Evolutionary conservation across 176 grass and related monocot species (phyloP).

Genomic region (sorghum (Sorghum bicolor)): Sorghum_bicolor_NCBIv3 NC_012873.2:64185501-64186000

Average conservation of each 20-base stretch:
- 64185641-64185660: not conserved
- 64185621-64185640: not conserved
- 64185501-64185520: not conserved
- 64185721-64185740: not conserved
- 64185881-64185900: not conserved
- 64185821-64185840: not conserved
- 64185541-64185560: not conserved
- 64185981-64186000: not conserved
- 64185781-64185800: not conserved
- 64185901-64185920: not conserved
- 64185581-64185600: not conserved
- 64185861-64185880: not conserved
- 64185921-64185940: slow-evolving; percentile 10
- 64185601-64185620: not conserved
- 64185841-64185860: slow-evolving; percentile 27
- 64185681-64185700: slow-evolving; percentile 1
- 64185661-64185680: slow-evolving; percentile 11
- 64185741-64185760: not conserved
- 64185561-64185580: not conserved
- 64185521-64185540: not conserved
- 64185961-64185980: not conserved
- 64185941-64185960: not conserved
- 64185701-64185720: not conserved
- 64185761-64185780: not conserved
- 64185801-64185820: slow-evolving; percentile 2